Base-by-base conservation (phyloP, 768 basidiomycete species). In the Lyophyllum atratum region DNA sequence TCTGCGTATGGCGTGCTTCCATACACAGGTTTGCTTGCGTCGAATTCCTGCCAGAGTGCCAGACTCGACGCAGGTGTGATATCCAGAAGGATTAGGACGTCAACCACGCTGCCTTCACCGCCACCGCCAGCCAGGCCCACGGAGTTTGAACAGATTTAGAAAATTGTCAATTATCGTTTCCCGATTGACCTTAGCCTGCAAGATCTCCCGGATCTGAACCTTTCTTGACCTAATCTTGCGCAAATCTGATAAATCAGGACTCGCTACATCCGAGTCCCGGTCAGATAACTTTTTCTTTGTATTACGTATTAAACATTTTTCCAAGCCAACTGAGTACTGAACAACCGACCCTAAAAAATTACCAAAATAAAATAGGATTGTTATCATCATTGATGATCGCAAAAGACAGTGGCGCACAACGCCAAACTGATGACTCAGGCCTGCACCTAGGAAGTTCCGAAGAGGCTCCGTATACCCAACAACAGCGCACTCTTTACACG, bases 61-160 rank as follows among this genome's bases (percentile, higher is more conserved):
- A 52, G 45, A n/a, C 31, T 39, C 37, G 29, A 24, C 5, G 15
- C 26, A 42, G 39, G 17, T 37, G 49, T 34, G 53, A 54, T 45
- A 29, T 34, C 37, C 25, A 52, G 31, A 25, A 51, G 25, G 47
- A 51, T 46, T 25, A 39, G 49, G 44, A 43, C 48, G 24, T 12
- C 8, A 37, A 37, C 34, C 34, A n/a, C n/a, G n/a, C 12, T 37
- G 49, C 31, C 21, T 19, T 53, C 45, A 59, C 49, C 54, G 56
- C 52, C 57, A 58, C 57, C 39, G 37, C 33, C 53, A 51, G 31
- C 43, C 45, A 55, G 49, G 54, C 29, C 59, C 59, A 55, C 54
- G 54, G 59, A 56, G 54, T 55, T 47, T 51, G 24, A 53, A 42
- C 39, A 17, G 15, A 39, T 43, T 52, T 49, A 47, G 29, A 45